These are phyloP conservation scores for Tubosaeta brunneosetosa DNA, from an alignment of 768 basidiomycete genomes.

Conservation along the genomic window DNA sequence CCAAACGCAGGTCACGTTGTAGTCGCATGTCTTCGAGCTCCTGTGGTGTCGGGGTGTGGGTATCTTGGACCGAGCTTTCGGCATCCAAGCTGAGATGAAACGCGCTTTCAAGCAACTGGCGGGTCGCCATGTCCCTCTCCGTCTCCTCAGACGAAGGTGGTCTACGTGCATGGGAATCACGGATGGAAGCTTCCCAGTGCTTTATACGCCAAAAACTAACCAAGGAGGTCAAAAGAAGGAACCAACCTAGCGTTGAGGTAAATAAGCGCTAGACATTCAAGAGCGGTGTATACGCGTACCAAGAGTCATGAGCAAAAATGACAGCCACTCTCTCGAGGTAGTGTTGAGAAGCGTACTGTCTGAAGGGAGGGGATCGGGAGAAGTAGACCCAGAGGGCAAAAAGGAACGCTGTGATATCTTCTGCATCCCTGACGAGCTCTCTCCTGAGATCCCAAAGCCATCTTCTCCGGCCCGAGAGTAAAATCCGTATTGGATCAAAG, in stretches of 20 bases:
- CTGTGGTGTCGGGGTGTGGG: constrained; percentile 24
- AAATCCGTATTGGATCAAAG: constrained; percentile 89
- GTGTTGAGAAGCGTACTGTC: constrained; percentile 29
- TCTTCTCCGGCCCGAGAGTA: constrained; percentile 47
- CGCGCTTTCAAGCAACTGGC: constrained; percentile 46
- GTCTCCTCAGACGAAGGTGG: constrained; percentile 36
- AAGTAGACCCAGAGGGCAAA: constrained; percentile 19
- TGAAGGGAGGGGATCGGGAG: constrained; percentile 18
- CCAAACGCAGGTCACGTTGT: constrained; percentile 45
- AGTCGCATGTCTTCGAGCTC: constrained; percentile 43
- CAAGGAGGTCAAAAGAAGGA: constrained; percentile 78
- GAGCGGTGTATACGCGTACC: background rate
- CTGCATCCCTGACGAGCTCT: constrained; percentile 14
- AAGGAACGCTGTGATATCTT: constrained; percentile 17
- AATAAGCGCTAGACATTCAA: background rate
- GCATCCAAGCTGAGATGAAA: constrained; percentile 41
- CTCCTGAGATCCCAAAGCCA: constrained; percentile 24
- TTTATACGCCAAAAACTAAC: constrained; percentile 83
- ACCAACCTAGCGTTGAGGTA: constrained; percentile 62
- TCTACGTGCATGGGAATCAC: constrained; percentile 33
- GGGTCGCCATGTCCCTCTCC: constrained; percentile 47
- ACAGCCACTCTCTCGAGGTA: constrained; percentile 79
- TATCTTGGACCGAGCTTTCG: constrained; percentile 1
- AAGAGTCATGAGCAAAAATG: constrained; percentile 90
- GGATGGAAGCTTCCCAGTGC: constrained; percentile 74